phyloP scores from a whole-genome alignment of 306 rosid species.

The Prunus campanulata region DNA sequence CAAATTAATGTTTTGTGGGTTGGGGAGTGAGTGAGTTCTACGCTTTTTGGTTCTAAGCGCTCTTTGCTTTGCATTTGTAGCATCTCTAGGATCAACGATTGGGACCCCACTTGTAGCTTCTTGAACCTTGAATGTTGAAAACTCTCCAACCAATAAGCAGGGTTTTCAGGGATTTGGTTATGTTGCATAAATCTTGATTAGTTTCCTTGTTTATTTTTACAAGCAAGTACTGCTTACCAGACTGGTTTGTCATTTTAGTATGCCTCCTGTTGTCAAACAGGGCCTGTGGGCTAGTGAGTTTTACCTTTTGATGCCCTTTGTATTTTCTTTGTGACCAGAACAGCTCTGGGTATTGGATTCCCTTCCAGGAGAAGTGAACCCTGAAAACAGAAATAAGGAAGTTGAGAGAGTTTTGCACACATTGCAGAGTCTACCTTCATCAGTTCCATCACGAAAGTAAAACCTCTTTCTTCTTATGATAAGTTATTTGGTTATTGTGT shows the following conservation, averaged over 20 bases:
- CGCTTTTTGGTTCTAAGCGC: too few relatives aligned
- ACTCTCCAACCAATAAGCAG: background rate
- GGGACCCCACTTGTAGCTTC: background rate
- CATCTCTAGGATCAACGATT: too few relatives aligned
- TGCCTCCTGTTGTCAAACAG: background rate
- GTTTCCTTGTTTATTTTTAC: background rate
- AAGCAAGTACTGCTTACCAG: background rate
- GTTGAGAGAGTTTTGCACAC: constrained; percentile 65
- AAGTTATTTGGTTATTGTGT: background rate
- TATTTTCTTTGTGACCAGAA: constrained; percentile 42
- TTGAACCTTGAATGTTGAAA: background rate
- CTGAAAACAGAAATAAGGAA: constrained; percentile 58
- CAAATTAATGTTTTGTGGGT: background rate
- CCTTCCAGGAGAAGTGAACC: constrained; percentile 67
- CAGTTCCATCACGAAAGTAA: constrained; percentile 75
- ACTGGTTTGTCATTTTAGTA: background rate
- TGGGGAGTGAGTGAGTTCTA: background rate
- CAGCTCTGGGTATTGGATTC: constrained; percentile 97
- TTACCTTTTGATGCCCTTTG: background rate
- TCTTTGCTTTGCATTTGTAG: too few relatives aligned
- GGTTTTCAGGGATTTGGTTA: too few relatives aligned
- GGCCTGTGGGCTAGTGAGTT: background rate
- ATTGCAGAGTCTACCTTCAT: constrained; percentile 65
- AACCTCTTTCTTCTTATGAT: constrained; percentile 7
- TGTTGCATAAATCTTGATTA: too few relatives aligned